Evolutionary conservation across 1,139 yeast species (phyloP), one percentile per base, ranked within the genome.

Genomic region (Candida pseudoviswanathii): DNA sequence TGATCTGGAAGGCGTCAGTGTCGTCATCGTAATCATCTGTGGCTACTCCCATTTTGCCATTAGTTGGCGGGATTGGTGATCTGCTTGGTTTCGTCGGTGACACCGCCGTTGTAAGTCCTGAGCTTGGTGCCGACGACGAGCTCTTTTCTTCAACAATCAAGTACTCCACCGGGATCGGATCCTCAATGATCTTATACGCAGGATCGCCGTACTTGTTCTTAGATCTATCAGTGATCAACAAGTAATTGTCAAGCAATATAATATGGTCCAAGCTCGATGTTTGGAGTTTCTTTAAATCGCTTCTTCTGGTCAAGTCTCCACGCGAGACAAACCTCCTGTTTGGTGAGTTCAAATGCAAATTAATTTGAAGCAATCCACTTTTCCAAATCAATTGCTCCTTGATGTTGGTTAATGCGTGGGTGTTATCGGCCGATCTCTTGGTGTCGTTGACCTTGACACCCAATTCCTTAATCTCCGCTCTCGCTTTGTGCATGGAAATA

Each of bases 241-340:
- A 66, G 58, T 76, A 89, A 59, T 90, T 88, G 61, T 90, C 96
- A 48, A 90, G 69, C 37, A 89, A 67, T 26, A 89, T 81, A 34
- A 88, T 59, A 58, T 83, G 87, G 16, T 69, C 70, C 5, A 65
- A 74, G 54, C 65, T 73, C 47, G 80, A 74, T 50, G 75, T 84
- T 49, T 79, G 74, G 4, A 42, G 25, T 26, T 42, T 42, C 74
- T 77, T 84, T 70, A 73, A 68, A 47, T 84, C 89, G 34, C 91
- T 85, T 56, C 85, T 82, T 49, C 89, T 73, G 4, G 73, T 61
- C 25, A 86, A 77, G 43, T 80, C 81, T 0, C 94, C 95, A 24
- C 86, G 72, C 56, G 75, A 74, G 37, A 86, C 63, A 39, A 89
- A 71, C 55, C 71, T 77, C 53, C 96, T 73, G 47, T 80, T 76